Conservation (phyloP, 106 monocot species). For the Allium cepa region DNA sequence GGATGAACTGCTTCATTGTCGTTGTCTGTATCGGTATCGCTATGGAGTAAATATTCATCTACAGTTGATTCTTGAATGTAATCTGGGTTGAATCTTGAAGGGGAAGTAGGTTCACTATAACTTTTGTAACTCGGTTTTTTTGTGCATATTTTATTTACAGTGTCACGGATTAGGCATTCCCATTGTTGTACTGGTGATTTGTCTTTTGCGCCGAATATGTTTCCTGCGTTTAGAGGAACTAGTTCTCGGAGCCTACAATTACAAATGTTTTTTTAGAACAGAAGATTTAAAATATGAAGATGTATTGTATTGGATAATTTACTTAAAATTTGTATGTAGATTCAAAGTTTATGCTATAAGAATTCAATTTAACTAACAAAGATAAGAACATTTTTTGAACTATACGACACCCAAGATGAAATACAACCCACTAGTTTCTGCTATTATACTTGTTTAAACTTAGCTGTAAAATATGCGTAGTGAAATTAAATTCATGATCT, state of each 20-base stretch:
- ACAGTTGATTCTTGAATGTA: conserved; percentile 13
- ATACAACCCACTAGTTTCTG: background rate
- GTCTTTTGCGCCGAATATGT: conserved; percentile 82
- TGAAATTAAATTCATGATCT: too few species aligned
- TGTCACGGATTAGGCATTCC: conserved; percentile 76
- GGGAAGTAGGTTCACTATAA: conserved; percentile 75
- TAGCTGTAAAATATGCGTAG: background rate
- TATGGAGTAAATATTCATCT: conserved; percentile 34
- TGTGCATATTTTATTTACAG: conserved; percentile 35
- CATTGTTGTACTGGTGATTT: conserved; percentile 51
- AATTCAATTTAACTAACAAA: too few species aligned
- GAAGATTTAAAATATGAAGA: background rate
- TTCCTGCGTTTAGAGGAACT: conserved; percentile 91
- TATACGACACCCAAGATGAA: background rate
- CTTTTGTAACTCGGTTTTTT: conserved; percentile 53
- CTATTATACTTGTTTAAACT: background rate
- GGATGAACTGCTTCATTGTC: conserved; percentile 25
- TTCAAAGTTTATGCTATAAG: too few species aligned
- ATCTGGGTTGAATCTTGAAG: conserved; percentile 71
- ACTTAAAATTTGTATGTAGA: background rate
- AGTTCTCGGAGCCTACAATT: conserved; percentile 74
- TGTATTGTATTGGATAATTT: background rate
- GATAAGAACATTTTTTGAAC: too few species aligned
- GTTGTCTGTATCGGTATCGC: conserved; percentile 45
- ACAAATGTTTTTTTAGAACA: background rate